Evolutionary conservation across 2,329 filamentous ascomycete species (phyloP).

Genomic region (Stromatinia cepivora): DNA sequence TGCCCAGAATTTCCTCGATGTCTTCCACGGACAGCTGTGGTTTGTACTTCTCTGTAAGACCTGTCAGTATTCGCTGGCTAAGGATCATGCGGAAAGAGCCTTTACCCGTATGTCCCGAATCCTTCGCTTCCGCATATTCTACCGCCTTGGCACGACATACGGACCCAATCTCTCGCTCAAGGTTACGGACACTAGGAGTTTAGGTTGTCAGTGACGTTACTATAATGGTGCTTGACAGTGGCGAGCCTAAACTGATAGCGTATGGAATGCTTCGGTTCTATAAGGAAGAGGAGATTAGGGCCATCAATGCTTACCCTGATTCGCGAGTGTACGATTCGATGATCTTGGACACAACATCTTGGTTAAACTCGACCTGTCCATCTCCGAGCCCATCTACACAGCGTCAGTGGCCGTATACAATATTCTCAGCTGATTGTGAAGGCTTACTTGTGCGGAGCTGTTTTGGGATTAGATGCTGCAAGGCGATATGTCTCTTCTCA

Average conservation of each 20-base stretch:
- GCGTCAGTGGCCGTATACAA: conserved; percentile 29
- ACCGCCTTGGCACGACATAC: conserved; percentile 96
- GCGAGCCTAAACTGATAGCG: neutral
- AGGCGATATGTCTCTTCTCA: conserved; percentile 94
- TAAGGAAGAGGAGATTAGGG: neutral
- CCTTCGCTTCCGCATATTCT: conserved; percentile 87
- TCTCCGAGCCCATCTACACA: conserved; percentile 66
- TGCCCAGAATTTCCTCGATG: conserved; percentile 86
- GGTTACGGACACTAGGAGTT: conserved; percentile 74
- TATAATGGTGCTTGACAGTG: neutral
- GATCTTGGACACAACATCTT: conserved; percentile 88
- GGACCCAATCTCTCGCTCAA: conserved; percentile 92
- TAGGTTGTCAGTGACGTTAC: conserved; percentile 19
- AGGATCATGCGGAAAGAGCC: neutral
- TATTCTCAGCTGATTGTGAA: conserved; percentile 17
- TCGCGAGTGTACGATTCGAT: conserved; percentile 97
- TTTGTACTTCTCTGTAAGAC: conserved; percentile 61
- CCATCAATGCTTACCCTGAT: conserved; percentile 46
- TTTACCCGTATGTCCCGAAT: conserved; percentile 55
- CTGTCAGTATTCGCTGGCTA: conserved; percentile 20
- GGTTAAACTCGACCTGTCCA: conserved; percentile 73
- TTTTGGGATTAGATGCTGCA: conserved; percentile 91
- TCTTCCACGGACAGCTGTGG: conserved; percentile 74
- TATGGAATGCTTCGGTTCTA: neutral
- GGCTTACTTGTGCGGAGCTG: conserved; percentile 72